These are phyloP conservation scores for Lipomyces anomalus DNA, from an alignment of 805 yeast species.

Conservation along the genomic window DNA sequence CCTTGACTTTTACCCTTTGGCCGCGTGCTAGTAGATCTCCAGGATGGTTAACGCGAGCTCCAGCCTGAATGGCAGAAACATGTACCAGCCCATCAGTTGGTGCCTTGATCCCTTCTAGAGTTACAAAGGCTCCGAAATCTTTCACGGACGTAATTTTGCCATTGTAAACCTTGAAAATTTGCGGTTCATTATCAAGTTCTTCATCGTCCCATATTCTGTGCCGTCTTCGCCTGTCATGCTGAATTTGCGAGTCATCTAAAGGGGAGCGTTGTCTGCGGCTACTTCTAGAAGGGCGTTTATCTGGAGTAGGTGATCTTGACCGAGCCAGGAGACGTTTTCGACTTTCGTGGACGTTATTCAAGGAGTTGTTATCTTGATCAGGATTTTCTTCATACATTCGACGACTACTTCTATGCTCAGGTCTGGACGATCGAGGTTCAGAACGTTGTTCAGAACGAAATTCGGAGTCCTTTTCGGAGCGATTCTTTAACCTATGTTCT, in stretches of 20 bases:
- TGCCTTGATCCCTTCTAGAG: slow-evolving; percentile 40
- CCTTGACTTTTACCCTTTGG: slow-evolving; percentile 62
- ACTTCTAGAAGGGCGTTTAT: neutral
- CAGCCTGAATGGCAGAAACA: slow-evolving; percentile 55
- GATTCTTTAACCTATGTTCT: neutral
- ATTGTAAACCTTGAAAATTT: slow-evolving; percentile 45
- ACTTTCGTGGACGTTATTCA: neutral
- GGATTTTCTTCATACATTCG: slow-evolving; percentile 2
- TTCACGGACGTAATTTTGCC: slow-evolving; percentile 60
- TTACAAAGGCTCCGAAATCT: slow-evolving; percentile 73
- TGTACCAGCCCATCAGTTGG: slow-evolving; percentile 64
- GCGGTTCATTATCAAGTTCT: slow-evolving; percentile 33
- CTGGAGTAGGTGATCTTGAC: neutral
- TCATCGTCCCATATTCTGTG: slow-evolving; percentile 23
- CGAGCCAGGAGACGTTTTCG: neutral
- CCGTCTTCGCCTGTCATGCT: slow-evolving; percentile 2
- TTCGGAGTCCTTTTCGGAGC: slow-evolving; percentile 1
- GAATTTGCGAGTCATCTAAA: neutral
- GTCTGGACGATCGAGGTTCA: no score
- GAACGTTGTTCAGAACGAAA: no score
- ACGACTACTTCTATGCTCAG: neutral
- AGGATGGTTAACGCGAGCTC: slow-evolving; percentile 50
- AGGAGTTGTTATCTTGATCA: neutral
- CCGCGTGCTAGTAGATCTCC: slow-evolving; percentile 50
- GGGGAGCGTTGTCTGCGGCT: neutral